phyloP scores from a whole-genome alignment of 202 grass and related monocot species.

The Elaeis oleifera region DNA sequence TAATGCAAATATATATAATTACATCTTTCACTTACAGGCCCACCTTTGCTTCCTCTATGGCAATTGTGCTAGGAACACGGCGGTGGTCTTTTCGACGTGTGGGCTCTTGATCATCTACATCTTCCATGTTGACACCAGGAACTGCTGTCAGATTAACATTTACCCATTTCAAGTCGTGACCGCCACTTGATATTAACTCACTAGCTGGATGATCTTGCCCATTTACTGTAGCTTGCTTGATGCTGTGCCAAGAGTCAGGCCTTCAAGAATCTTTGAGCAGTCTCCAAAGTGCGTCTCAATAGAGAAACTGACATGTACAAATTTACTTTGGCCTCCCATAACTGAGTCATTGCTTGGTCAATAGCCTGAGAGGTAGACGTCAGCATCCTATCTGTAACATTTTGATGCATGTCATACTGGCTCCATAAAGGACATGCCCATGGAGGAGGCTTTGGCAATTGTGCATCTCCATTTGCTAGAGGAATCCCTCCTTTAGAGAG shows the following conservation, averaged over 20 bases:
- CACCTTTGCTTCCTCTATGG: constrained; percentile 99
- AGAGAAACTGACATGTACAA: constrained; percentile 81
- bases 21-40: constrained; percentile 17
- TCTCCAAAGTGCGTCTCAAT: constrained; percentile 62
- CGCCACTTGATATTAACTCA: constrained; percentile 26
- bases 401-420: constrained; percentile 53
- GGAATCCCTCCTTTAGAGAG: constrained; percentile 85
- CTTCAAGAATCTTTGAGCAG: constrained; percentile 46
- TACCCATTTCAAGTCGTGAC: constrained; percentile 70
- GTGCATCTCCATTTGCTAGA: constrained; percentile 89
- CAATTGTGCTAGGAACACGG: constrained; percentile 92
- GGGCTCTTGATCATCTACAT: constrained; percentile 75
- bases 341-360: constrained; percentile 93
- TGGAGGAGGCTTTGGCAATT: constrained; percentile 92
- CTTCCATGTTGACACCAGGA: constrained; percentile 93
- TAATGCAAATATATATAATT: background rate
- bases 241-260: constrained; percentile 32
- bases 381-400: constrained; percentile 83
- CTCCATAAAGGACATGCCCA: constrained; percentile 99
- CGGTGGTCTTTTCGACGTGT: constrained; percentile 76
- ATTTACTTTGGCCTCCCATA: constrained; percentile 94
- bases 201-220: constrained; percentile 19
- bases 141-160: constrained; percentile 72
- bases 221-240: constrained; percentile 25
- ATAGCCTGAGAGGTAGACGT: constrained; percentile 88